Evolutionary conservation across 139 green algal species (phyloP), one percentile per base, ranked within the genome.

Genomic region (Closterium sp.): DNA sequence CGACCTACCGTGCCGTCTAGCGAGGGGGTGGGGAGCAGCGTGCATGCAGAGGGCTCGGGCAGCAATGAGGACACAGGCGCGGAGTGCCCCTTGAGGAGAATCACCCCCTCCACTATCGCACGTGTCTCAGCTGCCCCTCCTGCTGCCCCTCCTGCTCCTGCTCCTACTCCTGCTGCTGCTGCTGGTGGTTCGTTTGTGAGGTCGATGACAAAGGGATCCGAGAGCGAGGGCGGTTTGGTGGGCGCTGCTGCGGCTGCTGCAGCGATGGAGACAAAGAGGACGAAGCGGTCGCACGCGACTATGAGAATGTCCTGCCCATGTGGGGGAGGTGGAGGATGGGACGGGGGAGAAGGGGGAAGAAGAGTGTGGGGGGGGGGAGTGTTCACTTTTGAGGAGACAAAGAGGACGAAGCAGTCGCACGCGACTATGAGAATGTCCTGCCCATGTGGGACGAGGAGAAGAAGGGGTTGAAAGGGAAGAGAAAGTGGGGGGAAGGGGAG

Each of bases 1-100:
- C 38, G 38, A 10, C 38, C 38, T 89, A 92, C 85, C 31, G 91
- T 93, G 88, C 91, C 91, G 34, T 93, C 91, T 31, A 93, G 38
- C 27, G 91, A 92, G 1, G 91, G 50, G 27, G 91, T 93, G 2
- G 91, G 88, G 1, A 92, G 88, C n/a, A 93, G 70, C 79, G 84
- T 91, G 86, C n/a, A 38, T 0, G 86, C 24, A 13, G 21, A 90
- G 27, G 73, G 32, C n/a, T 31, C 22, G 7, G 70, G 31, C 50
- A 34, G n/a, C 42, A 93, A 9, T 0, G 31, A 38, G 9, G 31
- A 4, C 88, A 93, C 45, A 31, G 45, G 31, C 22, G 88, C 91
- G 10, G 45, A 79, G 70, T 93, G 91, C 2, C 91, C 91, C 31
- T 89, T 34, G 21, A 91, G 79, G 0, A 94, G 19, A 29, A 27